Base-by-base conservation (phyloP, 108 stramenopile species). In the Pseudonitzschia pungens region DNA sequence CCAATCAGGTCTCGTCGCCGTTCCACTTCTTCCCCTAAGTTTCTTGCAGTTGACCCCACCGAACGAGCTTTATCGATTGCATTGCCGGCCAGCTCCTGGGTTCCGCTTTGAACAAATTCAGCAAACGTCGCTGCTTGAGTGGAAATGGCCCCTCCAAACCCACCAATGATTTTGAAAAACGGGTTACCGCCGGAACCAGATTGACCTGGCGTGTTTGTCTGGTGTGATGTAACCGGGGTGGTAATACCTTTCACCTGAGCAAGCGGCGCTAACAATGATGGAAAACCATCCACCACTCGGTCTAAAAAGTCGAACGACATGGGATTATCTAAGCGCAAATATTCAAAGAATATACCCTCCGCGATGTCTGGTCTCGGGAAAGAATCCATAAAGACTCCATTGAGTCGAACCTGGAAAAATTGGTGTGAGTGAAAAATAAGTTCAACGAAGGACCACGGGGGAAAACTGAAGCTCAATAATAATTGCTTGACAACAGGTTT, bases 291-390 rank as follows among this genome's bases (percentile, higher is more conserved):
- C 2, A 84, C 81, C 33, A 89, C 87, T 52, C 79, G 83, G n/a
- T 83, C 77, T 51, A 84, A 77, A 44, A 88, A 87, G 65, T 95
- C 94, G 16, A 63, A 68, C 42, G 87, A 88, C 21, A 95, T 93
- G 41, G 94, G 94, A 65, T 92, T 79, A 63, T 92, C 86, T 41
- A 68, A 69, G 14, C 89, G 74, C 68, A 95, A 50, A 69, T 95
- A 95, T 70, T 95, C 94, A 63, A 74, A 86, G 63, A 95, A 95
- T 24, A 95, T 95, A 8, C 87, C 94, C 67, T 74, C 85, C 0
- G 88, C 94, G 51, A 95, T 84, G 40, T 89, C 91, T 36, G 91
- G 87, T 56, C 84, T 66, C 42, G 81, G 83, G 56, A 95, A 95
- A 2, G 74, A 79, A 57, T 92, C 94, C 86, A 95, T 86, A 14